A percentile compares a stretch with the other conserved stretches of the same genome.
These are phyloP conservation scores for Morella rubra DNA, from an alignment of 306 rosid genomes.

Conservation along the genomic window DNA sequence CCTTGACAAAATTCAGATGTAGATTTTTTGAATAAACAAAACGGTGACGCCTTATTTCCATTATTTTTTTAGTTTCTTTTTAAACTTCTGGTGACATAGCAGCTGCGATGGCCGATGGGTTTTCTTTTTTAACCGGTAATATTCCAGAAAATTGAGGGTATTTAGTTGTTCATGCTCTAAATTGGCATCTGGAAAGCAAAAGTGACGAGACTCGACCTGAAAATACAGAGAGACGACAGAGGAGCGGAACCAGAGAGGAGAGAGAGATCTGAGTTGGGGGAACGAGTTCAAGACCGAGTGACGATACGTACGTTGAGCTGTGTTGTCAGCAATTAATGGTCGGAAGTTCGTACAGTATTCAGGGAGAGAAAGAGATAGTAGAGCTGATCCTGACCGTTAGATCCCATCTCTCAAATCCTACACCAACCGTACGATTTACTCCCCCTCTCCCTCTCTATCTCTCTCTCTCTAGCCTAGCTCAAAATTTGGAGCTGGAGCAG, in stretches of 20 bases:
- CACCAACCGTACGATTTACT: slow-evolving; percentile 50
- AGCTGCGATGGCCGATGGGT: too few species aligned
- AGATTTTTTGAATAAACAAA: too few species aligned
- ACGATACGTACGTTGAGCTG: slow-evolving; percentile 10
- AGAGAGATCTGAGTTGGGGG: slow-evolving; percentile 35
- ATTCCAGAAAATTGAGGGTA: neutral
- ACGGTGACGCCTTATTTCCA: too few species aligned
- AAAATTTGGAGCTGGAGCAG: slow-evolving; percentile 36
- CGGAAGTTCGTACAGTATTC: slow-evolving; percentile 5
- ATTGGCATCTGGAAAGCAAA: slow-evolving; percentile 31
- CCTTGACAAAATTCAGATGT: too few species aligned
- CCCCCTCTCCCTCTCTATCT: slow-evolving; percentile 12
- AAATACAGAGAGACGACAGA: neutral
- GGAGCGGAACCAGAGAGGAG: slow-evolving; percentile 5
- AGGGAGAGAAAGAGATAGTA: neutral
- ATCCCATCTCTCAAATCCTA: slow-evolving; percentile 40
- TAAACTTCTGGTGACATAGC: too few species aligned
- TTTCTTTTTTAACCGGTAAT: neutral
- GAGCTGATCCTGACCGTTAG: slow-evolving; percentile 56
- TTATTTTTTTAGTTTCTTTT: too few species aligned
- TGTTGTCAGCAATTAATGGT: slow-evolving; percentile 48
- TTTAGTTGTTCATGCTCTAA: slow-evolving; percentile 4
- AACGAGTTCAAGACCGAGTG: neutral
- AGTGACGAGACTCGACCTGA: slow-evolving; percentile 32
- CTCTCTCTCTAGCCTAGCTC: slow-evolving; percentile 11